These are phyloP conservation scores for Boletus rex-veris DNA, from an alignment of 768 basidiomycete species.

Conservation along the genomic window DNA sequence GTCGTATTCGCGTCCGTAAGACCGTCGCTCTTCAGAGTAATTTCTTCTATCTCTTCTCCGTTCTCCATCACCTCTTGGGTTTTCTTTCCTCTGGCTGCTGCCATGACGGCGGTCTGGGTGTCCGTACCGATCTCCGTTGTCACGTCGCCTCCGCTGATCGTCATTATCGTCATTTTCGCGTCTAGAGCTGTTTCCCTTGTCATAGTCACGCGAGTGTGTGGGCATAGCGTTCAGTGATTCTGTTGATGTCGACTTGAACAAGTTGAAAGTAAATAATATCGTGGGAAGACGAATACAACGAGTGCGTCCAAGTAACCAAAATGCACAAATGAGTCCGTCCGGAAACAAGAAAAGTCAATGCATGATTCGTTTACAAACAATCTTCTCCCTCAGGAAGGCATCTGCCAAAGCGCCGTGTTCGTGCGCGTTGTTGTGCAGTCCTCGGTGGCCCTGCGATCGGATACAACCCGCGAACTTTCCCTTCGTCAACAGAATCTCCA, in stretches of 20 bases:
- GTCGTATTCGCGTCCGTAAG: constrained; percentile 20
- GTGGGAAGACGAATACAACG: constrained; percentile 17
- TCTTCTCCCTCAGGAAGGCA: constrained; percentile 5
- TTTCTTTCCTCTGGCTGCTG: constrained; percentile 12
- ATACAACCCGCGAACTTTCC: constrained; percentile 6
- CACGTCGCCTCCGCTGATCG: constrained; percentile 8
- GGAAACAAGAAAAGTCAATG: not conserved
- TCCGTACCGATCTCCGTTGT: constrained; percentile 2
- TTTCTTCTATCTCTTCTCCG: constrained; percentile 18
- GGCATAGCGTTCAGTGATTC: constrained; percentile 9
- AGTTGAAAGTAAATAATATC: not conserved
- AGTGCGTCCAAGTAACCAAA: not conserved
- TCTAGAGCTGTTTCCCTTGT: constrained; percentile 9
- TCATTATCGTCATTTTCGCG: constrained; percentile 13
- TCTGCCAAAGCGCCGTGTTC: constrained; percentile 16
- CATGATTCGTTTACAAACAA: constrained; percentile 6
- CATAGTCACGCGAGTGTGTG: constrained; percentile 13
- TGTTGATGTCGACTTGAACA: not conserved
- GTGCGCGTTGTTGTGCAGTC: constrained; percentile 1
- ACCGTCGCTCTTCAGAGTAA: constrained; percentile 13
- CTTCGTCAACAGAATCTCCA: not conserved
- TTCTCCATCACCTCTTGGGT: constrained; percentile 22
- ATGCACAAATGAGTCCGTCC: not conserved
- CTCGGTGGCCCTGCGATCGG: constrained; percentile 3
- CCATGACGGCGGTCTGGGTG: constrained; percentile 15